phyloP scores from a whole-genome alignment of 2,329 filamentous ascomycete species.

The Keithomyces neogunnii region DNA sequence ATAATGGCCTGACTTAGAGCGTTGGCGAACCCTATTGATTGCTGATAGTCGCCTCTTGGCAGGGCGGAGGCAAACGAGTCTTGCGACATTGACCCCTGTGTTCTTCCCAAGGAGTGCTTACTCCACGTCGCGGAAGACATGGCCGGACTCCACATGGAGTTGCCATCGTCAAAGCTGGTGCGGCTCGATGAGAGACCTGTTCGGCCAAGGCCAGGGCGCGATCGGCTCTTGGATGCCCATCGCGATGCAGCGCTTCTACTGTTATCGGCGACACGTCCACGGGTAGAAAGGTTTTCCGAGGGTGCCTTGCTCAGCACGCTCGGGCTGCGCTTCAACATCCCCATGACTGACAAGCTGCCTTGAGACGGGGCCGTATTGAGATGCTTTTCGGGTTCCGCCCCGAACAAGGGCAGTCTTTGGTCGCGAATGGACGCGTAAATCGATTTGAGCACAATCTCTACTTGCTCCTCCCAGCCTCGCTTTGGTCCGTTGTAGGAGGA shows the following conservation, averaged over 20 bases:
- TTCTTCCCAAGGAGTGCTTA: conserved; percentile 84
- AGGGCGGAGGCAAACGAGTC: conserved; percentile 78
- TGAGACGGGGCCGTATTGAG: conserved; percentile 32
- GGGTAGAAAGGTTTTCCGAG: conserved; percentile 66
- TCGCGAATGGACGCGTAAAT: conserved; percentile 87
- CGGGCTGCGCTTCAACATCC: conserved; percentile 74
- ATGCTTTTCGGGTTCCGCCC: conserved; percentile 46
- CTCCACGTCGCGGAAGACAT: conserved; percentile 91
- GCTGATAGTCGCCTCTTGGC: conserved; percentile 76
- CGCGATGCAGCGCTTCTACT: conserved; percentile 48
- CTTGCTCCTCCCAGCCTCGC: conserved; percentile 77
- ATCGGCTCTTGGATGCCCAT: conserved; percentile 82
- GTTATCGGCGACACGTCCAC: conserved; percentile 61
- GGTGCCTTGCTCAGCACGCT: conserved; percentile 90
- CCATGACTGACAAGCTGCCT: conserved; percentile 63
- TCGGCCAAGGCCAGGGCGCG: conserved; percentile 62
- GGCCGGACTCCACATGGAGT: conserved; percentile 81
- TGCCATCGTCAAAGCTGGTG: conserved; percentile 87
- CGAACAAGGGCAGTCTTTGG: conserved; percentile 78
- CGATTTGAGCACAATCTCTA: conserved; percentile 85
- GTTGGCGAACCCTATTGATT: conserved; percentile 95
- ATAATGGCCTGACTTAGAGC: conserved; percentile 95
- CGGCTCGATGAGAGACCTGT: conserved; percentile 83
- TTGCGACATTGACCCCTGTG: conserved; percentile 83
- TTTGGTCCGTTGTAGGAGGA: conserved; percentile 65